Evolutionary conservation across 805 yeast genomes (phyloP).

Genomic region (Candida insectalens): DNA sequence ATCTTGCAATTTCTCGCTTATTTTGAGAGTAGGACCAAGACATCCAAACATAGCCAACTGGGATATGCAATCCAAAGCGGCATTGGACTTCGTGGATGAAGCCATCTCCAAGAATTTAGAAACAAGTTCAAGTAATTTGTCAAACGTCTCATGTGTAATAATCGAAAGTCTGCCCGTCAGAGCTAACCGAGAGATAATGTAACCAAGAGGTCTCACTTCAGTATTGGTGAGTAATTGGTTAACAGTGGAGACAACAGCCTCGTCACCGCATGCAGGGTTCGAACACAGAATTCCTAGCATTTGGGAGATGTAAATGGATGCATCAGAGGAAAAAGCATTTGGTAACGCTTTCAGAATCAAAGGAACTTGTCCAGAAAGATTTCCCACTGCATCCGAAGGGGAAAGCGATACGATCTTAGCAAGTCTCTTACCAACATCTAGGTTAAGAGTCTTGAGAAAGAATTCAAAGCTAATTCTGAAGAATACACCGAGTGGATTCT

Average conservation of each 20-base stretch:
- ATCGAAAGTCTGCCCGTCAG: constrained; percentile 21
- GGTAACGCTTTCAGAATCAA: constrained; percentile 8
- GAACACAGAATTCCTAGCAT: constrained; percentile 24
- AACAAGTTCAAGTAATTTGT: constrained; percentile 9
- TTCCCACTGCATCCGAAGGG: constrained; percentile 9
- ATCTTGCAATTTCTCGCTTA: constrained; percentile 13
- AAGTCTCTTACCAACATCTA: constrained; percentile 8
- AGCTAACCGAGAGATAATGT: constrained; percentile 35
- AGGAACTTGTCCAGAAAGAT: constrained; percentile 7
- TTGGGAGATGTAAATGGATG: constrained; percentile 12
- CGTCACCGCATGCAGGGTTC: constrained; percentile 23
- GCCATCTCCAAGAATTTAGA: constrained; percentile 15
- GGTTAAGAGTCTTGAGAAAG: constrained; percentile 4
- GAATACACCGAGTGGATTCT: constrained; percentile 12
- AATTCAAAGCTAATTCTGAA: constrained; percentile 26
- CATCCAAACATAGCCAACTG: constrained; percentile 38
- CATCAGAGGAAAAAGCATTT: constrained; percentile 17
- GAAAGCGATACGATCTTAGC: constrained; percentile 19
- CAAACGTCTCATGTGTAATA: constrained; percentile 8
- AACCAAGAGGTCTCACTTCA: constrained; percentile 29
- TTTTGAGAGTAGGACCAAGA: constrained; percentile 26
- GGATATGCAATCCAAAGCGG: constrained; percentile 29
- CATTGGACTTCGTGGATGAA: constrained; percentile 10
- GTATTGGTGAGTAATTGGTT: constrained; percentile 4
- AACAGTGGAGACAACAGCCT: constrained; percentile 4